Base-by-base conservation (phyloP, 2,329 filamentous ascomycete species). In the Phialophora tarda region DNA sequence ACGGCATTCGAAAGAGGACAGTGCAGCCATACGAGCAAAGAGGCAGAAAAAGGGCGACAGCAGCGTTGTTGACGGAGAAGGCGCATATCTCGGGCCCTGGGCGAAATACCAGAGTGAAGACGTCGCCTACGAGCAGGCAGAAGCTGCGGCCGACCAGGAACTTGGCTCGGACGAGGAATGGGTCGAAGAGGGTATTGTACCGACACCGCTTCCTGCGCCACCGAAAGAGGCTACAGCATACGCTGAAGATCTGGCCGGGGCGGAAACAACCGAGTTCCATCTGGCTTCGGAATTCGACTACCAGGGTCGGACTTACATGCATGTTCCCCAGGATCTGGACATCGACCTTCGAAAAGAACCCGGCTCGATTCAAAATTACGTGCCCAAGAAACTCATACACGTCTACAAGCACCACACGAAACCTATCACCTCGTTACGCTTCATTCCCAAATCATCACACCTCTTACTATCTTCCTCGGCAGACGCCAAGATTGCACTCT, bases 261-360 rank as follows among this genome's bases (percentile, higher is more conserved):
- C 86, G 28, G 95, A 99, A 81, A 95, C 90, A 60, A 93, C 90
- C 51, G 89, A 88, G 53, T 99, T 98, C 80, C 91, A 97, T 75
- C 95, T 93, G 69, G 85, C 85, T 48, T 84, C 91, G 75, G 83
- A 95, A 79, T 90, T 89, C 82, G 95, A 99, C 78, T 99, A 99
- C 81, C 91, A 96, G 77, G 95, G 95, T 56, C 85, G 95, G 71
- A 96, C 94, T 38, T 99, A 97, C 77, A 97, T 99, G 94, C 95
- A 99, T 79, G 85, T 98, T 54, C 95, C 95, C 3, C 93, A 92
- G 77, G 93, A 97, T 77, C 81, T 97, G 79, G 91, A 92, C 75
- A 83, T 97, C 76, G 91, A 96, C 76, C 83, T 99, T 73, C 86
- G 85, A 70, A 96, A 95, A 79, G 92, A 96, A 67, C 78, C 84